phyloP scores from a whole-genome alignment of 108 stramenopile species.

The Skeletonema potamos region DNA sequence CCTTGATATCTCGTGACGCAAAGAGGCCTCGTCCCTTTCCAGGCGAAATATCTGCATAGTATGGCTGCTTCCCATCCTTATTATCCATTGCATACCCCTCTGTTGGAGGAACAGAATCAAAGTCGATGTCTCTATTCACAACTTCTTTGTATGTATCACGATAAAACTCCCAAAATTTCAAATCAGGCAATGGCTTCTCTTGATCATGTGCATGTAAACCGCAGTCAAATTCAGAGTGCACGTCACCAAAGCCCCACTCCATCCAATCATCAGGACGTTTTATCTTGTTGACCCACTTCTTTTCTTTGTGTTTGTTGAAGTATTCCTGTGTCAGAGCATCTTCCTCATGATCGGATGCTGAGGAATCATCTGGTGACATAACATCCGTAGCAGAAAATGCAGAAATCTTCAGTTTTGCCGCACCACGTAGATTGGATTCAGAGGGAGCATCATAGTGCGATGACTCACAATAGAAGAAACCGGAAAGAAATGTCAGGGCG shows the following conservation, averaged over 20 bases:
- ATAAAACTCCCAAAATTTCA: background rate
- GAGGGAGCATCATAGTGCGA: background rate
- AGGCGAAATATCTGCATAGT: slow-evolving; percentile 6
- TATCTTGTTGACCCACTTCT: background rate
- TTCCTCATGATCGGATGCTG: background rate
- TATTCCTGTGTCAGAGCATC: background rate
- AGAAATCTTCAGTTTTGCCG: background rate
- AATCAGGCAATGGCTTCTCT: background rate
- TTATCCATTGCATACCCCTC: background rate
- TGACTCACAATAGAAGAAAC: background rate
- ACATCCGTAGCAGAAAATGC: too few species aligned
- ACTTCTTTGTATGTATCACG: background rate
- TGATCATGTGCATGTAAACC: background rate
- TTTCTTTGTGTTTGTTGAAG: background rate
- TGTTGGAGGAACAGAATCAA: background rate
- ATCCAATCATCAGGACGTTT: background rate
- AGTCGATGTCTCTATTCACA: background rate
- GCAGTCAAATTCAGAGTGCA: background rate
- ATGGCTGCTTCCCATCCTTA: slow-evolving; percentile 4
- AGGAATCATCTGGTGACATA: too few species aligned
- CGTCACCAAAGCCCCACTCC: background rate
- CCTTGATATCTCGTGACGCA: slow-evolving; percentile 33
- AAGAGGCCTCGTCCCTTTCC: slow-evolving; percentile 25
- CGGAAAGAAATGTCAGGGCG: background rate
- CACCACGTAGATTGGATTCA: background rate